Conservation (phyloP, 2,329 filamentous ascomycete species). For the Eurotiales sp. region DNA sequence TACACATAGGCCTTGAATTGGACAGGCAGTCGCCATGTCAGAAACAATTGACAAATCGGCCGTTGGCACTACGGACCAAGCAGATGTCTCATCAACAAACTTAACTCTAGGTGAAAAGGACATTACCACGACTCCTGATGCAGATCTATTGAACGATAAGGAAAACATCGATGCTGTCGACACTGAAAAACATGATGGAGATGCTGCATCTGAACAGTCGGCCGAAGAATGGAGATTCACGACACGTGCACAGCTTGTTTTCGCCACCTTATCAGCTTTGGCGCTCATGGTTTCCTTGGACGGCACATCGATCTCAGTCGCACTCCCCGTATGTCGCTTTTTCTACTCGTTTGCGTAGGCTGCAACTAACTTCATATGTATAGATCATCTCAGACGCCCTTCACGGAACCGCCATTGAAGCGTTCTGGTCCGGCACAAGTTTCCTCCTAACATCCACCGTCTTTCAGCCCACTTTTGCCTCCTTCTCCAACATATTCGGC, state of each 20-base stretch:
- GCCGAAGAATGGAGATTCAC: conserved; percentile 7
- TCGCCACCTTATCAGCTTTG: conserved; percentile 40
- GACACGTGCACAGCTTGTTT: conserved; percentile 10
- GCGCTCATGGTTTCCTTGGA: conserved; percentile 62
- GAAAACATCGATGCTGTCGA: neutral
- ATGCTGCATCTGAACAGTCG: neutral
- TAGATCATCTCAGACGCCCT: conserved; percentile 51
- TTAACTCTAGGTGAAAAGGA: neutral
- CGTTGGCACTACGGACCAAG: no score
- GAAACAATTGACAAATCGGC: neutral
- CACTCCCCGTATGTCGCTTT: conserved; percentile 47
- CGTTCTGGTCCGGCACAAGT: conserved; percentile 68
- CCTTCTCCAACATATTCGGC: conserved; percentile 53
- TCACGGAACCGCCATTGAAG: conserved; percentile 54
- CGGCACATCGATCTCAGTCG: conserved; percentile 62
- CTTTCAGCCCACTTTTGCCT: conserved; percentile 50
- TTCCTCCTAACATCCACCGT: conserved; percentile 62
- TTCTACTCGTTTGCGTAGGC: no score
- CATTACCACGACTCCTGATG: neutral
- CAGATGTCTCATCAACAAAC: neutral
- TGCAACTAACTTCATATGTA: neutral
- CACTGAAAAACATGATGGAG: neutral
- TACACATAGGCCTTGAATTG: no score
- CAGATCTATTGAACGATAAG: neutral
- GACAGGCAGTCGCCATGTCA: no score